These are phyloP conservation scores for Eucalyptus caleyi DNA, from an alignment of 345 rosid genomes.

Conservation along the genomic window DNA sequence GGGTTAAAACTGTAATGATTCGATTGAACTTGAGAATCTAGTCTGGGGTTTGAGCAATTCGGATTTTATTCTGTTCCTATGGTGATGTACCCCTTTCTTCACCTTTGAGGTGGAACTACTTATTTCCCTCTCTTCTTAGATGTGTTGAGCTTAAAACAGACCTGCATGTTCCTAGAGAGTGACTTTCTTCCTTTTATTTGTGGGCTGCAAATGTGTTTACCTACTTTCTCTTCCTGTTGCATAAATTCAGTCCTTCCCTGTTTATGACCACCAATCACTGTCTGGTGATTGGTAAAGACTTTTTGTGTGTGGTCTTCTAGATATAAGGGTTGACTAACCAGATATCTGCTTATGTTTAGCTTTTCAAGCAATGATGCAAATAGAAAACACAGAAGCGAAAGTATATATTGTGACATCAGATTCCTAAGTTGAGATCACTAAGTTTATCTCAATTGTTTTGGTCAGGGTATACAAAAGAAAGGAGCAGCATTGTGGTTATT, in stretches of 20 bases:
- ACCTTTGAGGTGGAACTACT: neutral
- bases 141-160: neutral
- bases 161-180: neutral
- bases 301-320: neutral
- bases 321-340: neutral
- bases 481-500: conserved; percentile 35
- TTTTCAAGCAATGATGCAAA: neutral
- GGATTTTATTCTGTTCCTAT: neutral
- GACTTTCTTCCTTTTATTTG: neutral
- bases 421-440: neutral
- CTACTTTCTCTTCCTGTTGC: neutral
- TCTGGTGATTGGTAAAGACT: neutral
- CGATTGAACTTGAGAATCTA: neutral
- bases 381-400: neutral
- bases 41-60: neutral
- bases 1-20: neutral
- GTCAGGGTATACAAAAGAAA: conserved; percentile 37
- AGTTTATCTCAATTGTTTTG: neutral
- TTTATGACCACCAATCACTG: neutral
- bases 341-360: neutral
- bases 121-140: neutral
- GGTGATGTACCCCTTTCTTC: neutral
- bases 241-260: neutral
- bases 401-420: neutral
- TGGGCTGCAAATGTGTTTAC: neutral